Base-by-base conservation (phyloP, 2,329 filamentous ascomycete species). In the Penicillium brevicompactum region DNA sequence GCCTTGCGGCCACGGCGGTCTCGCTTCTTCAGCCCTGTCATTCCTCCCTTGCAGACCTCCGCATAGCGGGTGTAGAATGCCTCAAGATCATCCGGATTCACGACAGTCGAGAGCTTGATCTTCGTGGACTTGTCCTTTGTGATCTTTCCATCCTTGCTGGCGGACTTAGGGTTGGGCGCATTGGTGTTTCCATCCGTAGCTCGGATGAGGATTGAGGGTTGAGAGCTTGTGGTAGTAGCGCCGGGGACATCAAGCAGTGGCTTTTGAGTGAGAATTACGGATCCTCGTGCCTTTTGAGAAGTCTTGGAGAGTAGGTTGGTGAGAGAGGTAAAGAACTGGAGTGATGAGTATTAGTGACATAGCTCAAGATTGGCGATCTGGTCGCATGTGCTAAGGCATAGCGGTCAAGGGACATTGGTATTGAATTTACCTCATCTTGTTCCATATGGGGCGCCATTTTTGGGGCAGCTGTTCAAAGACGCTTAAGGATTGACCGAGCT, bases 1-100 rank as follows among this genome's bases (percentile, higher is more conserved):
- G 89, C 89, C 65, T 66, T 66, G 50, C 62, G 62, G 79, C 84
- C 85, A 77, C 89, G 90, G 69, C 92, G 84, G 76, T 97, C 93
- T 64, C 94, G 84, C 71, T 96, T 96, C 84, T 96, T 97, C 76
- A 99, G 72, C 7, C 88, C 87, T 46, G 84, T 82, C 92, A 97
- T 97, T 5, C 92, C 91, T 0, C 82, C 79, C 79, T 96, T 97
- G 77, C 92, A 97, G 3, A 92, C 82, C 64, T 97, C 94, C 21
- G 92, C 92, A 77, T 97, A 99, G 49, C 85, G 82, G 30, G 80
- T 78, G 73, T 92, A 99, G 70, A 99, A 99, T 0, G 74, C 78
- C 51, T 95, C 92, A 10, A 97, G 73, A 5, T 88, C 85, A 55
- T 87, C 84, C 1, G 89, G 85, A 52, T 88, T 82, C 1, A 97